Evolutionary conservation across 179 eudicot species (phyloP), one percentile per base, ranked within the genome.

Genomic region (Silene vulgaris): DNA sequence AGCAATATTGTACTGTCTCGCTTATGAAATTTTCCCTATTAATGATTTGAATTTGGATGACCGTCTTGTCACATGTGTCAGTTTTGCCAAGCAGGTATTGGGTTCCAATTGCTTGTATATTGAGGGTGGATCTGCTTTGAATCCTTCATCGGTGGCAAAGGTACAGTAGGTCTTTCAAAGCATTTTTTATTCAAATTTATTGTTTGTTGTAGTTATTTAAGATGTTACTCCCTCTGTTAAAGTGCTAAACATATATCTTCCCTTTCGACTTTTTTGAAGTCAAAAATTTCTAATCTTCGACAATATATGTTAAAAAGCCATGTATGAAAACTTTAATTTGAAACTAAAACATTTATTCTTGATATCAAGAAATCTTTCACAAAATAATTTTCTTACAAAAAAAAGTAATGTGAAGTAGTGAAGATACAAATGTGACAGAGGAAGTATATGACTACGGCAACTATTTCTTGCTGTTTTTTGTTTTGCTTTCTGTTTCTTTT

Each of bases 61-160:
- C 68, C 56, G 65, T 43, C 29, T 73, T 74, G 29, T 80, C 70
- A 57, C 20, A 66, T 77, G 16, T 78, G 76, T 30, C 11, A 43
- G 80, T 68, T 71, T 78, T 70, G 19, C 64, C 74, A 63, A 75
- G 80, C 85, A 95, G 99, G 80, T 79, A 65, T 79, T 78, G 28
- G 90, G 92, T 64, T 45, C 13, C 64, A 66, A 82, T 54, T 85
- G 90, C 83, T 81, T 95, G 69, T 90, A 86, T 78, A 80, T 95
- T 65, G 99, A 90, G 86, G 97, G 96, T 23, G 99, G 87, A 72
- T 90, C 99, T 78, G 95, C 89, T 30, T 74, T 79, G 71, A 89
- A 79, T 88, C 96, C 99, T 60, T 76, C 84, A 76, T 90, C 99
- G 40, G 86, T 95, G 81, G 99, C 99, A 70, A 95, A 92, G 96